Conservation (phyloP, 176 grass and related monocot genomes). For the Alopecurus myosuroides region DNA sequence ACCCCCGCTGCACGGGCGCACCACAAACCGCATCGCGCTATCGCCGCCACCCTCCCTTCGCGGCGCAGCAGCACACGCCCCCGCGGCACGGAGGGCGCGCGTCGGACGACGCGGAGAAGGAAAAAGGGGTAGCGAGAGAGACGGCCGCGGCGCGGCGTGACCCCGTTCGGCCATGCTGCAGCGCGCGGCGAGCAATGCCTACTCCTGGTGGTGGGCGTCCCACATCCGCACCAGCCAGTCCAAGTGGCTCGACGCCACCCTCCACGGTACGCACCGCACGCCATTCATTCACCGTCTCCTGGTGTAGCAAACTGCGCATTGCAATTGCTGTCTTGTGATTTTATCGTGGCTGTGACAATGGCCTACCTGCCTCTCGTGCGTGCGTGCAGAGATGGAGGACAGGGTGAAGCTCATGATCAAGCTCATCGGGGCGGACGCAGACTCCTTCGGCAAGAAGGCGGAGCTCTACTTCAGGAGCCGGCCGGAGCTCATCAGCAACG, state of each 20-base stretch:
- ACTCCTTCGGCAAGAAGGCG: conserved; percentile 81
- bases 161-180: conserved; percentile 58
- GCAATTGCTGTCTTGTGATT: neutral
- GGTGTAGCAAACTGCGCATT: neutral
- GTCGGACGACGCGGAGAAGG: neutral
- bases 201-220: conserved; percentile 91
- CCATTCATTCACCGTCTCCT: neutral
- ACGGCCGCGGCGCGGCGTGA: conserved; percentile 16
- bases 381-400: conserved; percentile 81
- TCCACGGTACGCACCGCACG: conserved; percentile 44
- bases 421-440: conserved; percentile 82
- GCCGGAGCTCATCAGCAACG: conserved; percentile 77
- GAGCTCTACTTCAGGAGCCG: conserved; percentile 88
- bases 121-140: neutral
- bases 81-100: neutral
- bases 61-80: neutral
- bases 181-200: conserved; percentile 83
- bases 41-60: neutral
- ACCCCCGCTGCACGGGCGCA: neutral
- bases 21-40: neutral
- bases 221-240: conserved; percentile 80
- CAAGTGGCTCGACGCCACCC: conserved; percentile 68
- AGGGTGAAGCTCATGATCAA: conserved; percentile 74
- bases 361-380: neutral
- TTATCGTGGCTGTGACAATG: neutral